A percentile compares a stretch with the other conserved stretches of the same genome.
These are phyloP conservation scores for Pyrenophora seminiperda DNA, from an alignment of 2,329 filamentous ascomycete genomes.

Conservation along the genomic window DNA sequence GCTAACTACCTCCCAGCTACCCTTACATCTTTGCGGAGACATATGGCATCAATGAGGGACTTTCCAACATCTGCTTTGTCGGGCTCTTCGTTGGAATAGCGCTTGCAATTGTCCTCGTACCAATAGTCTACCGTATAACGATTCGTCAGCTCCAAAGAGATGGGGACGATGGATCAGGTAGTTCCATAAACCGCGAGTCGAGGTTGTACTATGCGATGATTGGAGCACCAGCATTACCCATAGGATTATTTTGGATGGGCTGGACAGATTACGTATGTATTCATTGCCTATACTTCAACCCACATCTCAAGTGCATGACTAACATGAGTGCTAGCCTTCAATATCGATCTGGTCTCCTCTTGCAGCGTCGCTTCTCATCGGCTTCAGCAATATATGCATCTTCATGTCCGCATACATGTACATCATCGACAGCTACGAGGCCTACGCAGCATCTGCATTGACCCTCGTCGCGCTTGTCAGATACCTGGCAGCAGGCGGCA, in stretches of 20 bases:
- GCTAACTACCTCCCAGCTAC: slow-evolving; percentile 1
- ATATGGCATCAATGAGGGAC: slow-evolving; percentile 53
- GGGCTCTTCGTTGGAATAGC: slow-evolving; percentile 54
- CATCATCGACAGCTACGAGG: slow-evolving; percentile 63
- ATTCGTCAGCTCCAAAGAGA: slow-evolving; percentile 29
- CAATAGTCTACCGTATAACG: slow-evolving; percentile 48
- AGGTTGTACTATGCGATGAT: slow-evolving; percentile 60
- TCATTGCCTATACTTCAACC: too few species aligned
- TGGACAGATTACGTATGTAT: slow-evolving; percentile 54
- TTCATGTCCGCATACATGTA: slow-evolving; percentile 61
- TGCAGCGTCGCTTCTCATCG: slow-evolving; percentile 51
- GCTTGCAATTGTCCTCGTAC: slow-evolving; percentile 48
- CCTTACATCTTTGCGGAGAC: slow-evolving; percentile 58
- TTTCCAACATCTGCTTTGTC: slow-evolving; percentile 56
- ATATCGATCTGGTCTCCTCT: slow-evolving; percentile 35
- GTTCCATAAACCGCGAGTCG: slow-evolving; percentile 57
- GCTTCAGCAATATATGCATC: slow-evolving; percentile 8
- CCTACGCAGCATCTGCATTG: slow-evolving; percentile 58
- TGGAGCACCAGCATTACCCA: slow-evolving; percentile 56
- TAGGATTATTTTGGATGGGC: slow-evolving; percentile 63
- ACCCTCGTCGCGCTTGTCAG: slow-evolving; percentile 49
- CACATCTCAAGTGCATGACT: not conserved
- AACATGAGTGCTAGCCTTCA: not conserved
- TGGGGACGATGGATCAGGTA: slow-evolving; percentile 47
- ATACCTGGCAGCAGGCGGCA: slow-evolving; percentile 50